Base-by-base conservation (phyloP, 1,284 basidiomycete genomes). In the Rhodotorula sp. region DNA sequence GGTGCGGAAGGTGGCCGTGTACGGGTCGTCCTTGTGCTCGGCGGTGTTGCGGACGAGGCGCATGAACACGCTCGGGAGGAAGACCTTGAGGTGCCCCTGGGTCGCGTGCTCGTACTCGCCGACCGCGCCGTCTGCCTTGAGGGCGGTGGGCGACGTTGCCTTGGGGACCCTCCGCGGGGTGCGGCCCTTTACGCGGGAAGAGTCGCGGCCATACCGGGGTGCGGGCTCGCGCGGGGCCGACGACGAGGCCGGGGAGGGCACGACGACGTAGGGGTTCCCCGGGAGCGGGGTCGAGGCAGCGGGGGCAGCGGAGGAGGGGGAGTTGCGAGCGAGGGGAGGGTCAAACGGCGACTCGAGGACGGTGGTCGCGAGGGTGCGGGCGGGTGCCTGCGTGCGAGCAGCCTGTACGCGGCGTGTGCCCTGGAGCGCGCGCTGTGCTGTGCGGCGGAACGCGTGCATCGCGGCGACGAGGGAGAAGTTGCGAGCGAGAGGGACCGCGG, bases 1-100 rank as follows among this genome's bases (percentile, higher is more conserved):
- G 27, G 76, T 77, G 37, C 78, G 75, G 74, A 80, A 80, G n/a
- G 78, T 80, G 19, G 79, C 79, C 37, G 74, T 76, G 77, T 72
- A 80, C 1, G 79, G 79, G 59, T 80, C 78, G 67, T 73, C 57
- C 15, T 58, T 54, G 60, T 80, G 74, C 37, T 60, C 69, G 25
- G 70, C 71, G n/a, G 65, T 64, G 69, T 79, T 78, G 58, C 79
- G 76, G 17, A 80, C 78, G 29, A 80, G 70, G 25, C 77, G 74
- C 39, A 80, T 60, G 41, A 77, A 72, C 37, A 80, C 68, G 61
- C 74, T 76, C 44, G 79, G 79, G 27, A 80, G 75, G 71, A 75
- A 79, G 64, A 80, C 70, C 53, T 68, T 68, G 46, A 73, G 63
- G 54, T 71, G 58, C 19, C 73, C 75, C 22, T 32, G 13, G 12